These are phyloP conservation scores for Stygiomarasmius scandens DNA, from an alignment of 1,284 basidiomycete genomes.

Conservation along the genomic window DNA sequence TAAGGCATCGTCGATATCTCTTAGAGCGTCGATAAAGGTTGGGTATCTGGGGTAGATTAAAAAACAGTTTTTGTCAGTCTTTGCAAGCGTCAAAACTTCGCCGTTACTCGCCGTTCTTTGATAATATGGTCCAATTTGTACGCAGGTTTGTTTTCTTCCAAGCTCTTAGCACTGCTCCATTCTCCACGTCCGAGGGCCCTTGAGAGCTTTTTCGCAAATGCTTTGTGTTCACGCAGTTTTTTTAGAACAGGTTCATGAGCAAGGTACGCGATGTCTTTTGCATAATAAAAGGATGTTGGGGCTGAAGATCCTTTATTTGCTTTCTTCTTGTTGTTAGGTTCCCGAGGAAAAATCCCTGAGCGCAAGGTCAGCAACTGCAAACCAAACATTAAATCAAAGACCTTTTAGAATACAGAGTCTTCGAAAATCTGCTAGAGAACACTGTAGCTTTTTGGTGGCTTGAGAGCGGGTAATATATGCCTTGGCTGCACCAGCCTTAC, in stretches of 20 bases:
- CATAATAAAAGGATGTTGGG: slow-evolving; percentile 97
- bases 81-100: too few species aligned
- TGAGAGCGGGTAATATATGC: slow-evolving; percentile 92
- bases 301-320: slow-evolving; percentile 98
- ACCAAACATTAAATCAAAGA: too few species aligned
- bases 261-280: slow-evolving; percentile 97
- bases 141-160: slow-evolving; percentile 91
- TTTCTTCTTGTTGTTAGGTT: slow-evolving; percentile 89
- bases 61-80: too few species aligned
- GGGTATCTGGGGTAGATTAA: slow-evolving; percentile 72
- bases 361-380: slow-evolving; percentile 10
- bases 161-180: slow-evolving; percentile 92
- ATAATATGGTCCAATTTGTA: slow-evolving; percentile 95
- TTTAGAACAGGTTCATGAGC: slow-evolving; percentile 96
- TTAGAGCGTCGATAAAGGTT: slow-evolving; percentile 93
- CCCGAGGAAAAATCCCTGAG: slow-evolving; percentile 94
- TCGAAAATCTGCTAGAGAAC: slow-evolving; percentile 96
- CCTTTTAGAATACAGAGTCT: slow-evolving; percentile 98
- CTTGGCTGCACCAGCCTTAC: slow-evolving; percentile 93
- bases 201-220: slow-evolving; percentile 97
- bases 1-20: slow-evolving; percentile 97
- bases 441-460: slow-evolving; percentile 92
- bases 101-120: slow-evolving; percentile 81
- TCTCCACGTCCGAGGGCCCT: slow-evolving; percentile 92
- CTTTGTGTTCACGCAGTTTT: slow-evolving; percentile 96